These are phyloP conservation scores for Citeromyces matritensis DNA, from an alignment of 805 yeast species.

Conservation along the genomic window DNA sequence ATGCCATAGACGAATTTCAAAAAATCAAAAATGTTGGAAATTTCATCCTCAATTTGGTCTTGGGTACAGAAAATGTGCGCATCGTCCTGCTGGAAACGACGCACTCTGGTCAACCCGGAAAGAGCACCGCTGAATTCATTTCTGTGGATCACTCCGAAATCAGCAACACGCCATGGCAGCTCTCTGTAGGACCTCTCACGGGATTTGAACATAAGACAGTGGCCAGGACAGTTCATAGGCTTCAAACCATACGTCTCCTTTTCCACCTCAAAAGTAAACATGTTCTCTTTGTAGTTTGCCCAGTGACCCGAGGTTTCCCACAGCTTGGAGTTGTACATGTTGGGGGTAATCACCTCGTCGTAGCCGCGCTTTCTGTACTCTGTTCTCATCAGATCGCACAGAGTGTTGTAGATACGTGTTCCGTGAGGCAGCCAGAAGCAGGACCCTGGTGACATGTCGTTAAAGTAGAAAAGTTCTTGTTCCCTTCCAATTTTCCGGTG, in stretches of 20 bases:
- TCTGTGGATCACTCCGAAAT: slow-evolving; percentile 94
- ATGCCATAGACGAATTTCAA: slow-evolving; percentile 75
- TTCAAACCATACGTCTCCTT: slow-evolving; percentile 90
- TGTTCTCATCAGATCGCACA: slow-evolving; percentile 62
- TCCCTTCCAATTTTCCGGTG: slow-evolving; percentile 95
- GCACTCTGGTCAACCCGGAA: slow-evolving; percentile 89
- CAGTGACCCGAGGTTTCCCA: slow-evolving; percentile 99
- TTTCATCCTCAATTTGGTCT: slow-evolving; percentile 82
- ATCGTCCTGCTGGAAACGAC: slow-evolving; percentile 98
- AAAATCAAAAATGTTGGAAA: slow-evolving; percentile 74
- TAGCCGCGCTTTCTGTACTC: slow-evolving; percentile 92
- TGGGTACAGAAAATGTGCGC: slow-evolving; percentile 94
- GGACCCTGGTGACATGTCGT: slow-evolving; percentile 95
- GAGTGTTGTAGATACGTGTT: slow-evolving; percentile 86
- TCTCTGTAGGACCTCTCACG: slow-evolving; percentile 94
- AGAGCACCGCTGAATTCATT: slow-evolving; percentile 94
- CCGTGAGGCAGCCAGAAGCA: slow-evolving; percentile 99
- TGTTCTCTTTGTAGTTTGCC: slow-evolving; percentile 94
- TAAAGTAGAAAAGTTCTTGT: slow-evolving; percentile 89
- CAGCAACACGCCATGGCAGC: slow-evolving; percentile 98
- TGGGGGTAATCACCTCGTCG: slow-evolving; percentile 97
- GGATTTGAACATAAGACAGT: slow-evolving; percentile 82
- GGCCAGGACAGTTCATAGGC: slow-evolving; percentile 73
- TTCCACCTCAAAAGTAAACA: slow-evolving; percentile 94
- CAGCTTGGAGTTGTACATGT: slow-evolving; percentile 92